Evolutionary conservation across 495 filamentous ascomycete genomes (phyloP).

Genomic region (Massariosphaeria phaeospora): DNA sequence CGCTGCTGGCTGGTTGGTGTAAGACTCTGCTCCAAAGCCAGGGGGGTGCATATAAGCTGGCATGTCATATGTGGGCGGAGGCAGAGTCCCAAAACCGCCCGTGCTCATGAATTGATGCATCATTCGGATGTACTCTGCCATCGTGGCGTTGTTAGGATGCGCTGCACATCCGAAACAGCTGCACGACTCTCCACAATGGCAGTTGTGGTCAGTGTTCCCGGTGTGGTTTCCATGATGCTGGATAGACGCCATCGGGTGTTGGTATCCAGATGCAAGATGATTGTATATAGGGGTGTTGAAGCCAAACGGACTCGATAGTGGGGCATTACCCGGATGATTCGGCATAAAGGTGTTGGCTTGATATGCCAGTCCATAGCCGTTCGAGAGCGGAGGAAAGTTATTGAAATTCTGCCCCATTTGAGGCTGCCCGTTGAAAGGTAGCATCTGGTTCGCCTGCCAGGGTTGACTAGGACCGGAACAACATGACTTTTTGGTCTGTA

Average conservation of each 20-base stretch:
- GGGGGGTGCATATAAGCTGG: slow-evolving; percentile 24
- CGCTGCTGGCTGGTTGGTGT: neutral
- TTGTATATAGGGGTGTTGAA: slow-evolving; percentile 28
- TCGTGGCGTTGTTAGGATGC: slow-evolving; percentile 36
- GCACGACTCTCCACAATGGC: slow-evolving; percentile 35
- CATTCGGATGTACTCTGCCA: slow-evolving; percentile 30
- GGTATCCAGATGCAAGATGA: slow-evolving; percentile 13
- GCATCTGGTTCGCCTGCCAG: too few relatives aligned
- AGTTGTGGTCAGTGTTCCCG: slow-evolving; percentile 26
- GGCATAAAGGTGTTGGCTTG: neutral
- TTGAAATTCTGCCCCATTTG: neutral
- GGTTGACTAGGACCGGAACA: slow-evolving; percentile 12
- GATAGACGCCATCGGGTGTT: slow-evolving; percentile 1
- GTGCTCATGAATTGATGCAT: slow-evolving; percentile 28
- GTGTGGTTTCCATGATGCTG: neutral
- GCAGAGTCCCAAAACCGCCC: slow-evolving; percentile 7
- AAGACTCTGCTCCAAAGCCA: slow-evolving; percentile 10
- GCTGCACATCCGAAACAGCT: slow-evolving; percentile 35
- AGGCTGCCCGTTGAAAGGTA: too few relatives aligned
- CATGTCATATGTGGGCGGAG: slow-evolving; percentile 21
- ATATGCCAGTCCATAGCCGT: neutral
- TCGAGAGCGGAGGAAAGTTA: neutral
- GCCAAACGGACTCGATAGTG: slow-evolving; percentile 5
- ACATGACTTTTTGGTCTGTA: slow-evolving; percentile 22
- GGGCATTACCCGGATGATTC: neutral